Evolutionary conservation across 345 rosid species (phyloP).

Genomic region (Nasturtium officinale): DNA sequence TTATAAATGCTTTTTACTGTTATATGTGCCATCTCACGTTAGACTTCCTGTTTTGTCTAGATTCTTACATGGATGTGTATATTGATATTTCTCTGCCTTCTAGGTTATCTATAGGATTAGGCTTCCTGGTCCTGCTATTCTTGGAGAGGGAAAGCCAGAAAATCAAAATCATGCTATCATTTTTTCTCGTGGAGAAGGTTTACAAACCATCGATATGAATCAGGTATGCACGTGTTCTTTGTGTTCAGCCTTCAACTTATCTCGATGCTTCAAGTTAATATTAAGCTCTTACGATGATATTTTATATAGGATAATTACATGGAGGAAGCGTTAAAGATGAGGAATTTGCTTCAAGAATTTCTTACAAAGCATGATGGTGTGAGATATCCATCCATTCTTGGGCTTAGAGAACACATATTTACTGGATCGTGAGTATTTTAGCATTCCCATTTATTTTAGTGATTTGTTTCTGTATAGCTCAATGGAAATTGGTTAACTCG

Average conservation of each 20-base stretch:
- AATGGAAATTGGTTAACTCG: conserved; percentile 1
- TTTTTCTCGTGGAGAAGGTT: conserved; percentile 96
- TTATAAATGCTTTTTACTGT: background rate
- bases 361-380: conserved; percentile 95
- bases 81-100: conserved; percentile 10
- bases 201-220: conserved; percentile 99
- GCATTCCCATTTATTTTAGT: conserved; percentile 10
- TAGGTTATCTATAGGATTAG: conserved; percentile 92
- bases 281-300: conserved; percentile 2
- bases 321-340: conserved; percentile 99
- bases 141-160: conserved; percentile 99
- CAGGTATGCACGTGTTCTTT: conserved; percentile 56
- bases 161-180: conserved; percentile 98
- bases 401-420: conserved; percentile 98
- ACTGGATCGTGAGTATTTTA: conserved; percentile 81
- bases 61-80: conserved; percentile 2
- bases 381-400: conserved; percentile 88
- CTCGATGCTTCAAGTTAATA: background rate
- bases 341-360: conserved; percentile 94
- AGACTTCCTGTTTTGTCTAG: conserved; percentile 1
- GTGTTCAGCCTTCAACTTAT: background rate
- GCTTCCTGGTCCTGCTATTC: conserved; percentile 96
- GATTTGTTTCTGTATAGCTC: background rate
- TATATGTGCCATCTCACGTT: conserved; percentile 9
- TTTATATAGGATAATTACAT: conserved; percentile 84